Conservation (phyloP, 768 basidiomycete genomes). For the Saitozyma sp. region DNA sequence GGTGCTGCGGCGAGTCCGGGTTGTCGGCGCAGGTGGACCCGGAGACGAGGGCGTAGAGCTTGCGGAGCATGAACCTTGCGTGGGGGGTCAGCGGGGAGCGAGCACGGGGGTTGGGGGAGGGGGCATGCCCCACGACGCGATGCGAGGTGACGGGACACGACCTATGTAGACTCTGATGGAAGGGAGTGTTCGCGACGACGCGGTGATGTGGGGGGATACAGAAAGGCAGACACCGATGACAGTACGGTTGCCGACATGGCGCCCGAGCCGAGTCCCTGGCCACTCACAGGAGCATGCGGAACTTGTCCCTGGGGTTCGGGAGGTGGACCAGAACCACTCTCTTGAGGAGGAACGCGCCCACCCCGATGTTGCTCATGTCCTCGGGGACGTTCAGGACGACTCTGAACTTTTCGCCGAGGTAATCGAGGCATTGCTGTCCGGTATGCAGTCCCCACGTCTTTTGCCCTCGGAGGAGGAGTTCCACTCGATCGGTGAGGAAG, state of each 20-base stretch:
- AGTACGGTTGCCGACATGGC: background rate
- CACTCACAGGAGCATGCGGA: slow-evolving; percentile 85
- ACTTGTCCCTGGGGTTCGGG: slow-evolving; percentile 83
- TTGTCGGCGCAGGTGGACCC: slow-evolving; percentile 89
- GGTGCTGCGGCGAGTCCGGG: slow-evolving; percentile 97
- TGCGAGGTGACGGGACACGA: too few species aligned
- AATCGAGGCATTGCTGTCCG: slow-evolving; percentile 86
- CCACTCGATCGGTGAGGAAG: slow-evolving; percentile 94
- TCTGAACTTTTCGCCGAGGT: slow-evolving; percentile 93
- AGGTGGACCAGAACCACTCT: slow-evolving; percentile 90
- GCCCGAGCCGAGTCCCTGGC: background rate
- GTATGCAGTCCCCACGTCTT: slow-evolving; percentile 87
- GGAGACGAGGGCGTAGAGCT: slow-evolving; percentile 87
- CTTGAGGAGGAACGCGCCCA: slow-evolving; percentile 79
- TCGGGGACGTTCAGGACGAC: slow-evolving; percentile 87
- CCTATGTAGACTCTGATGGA: too few species aligned
- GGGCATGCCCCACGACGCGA: slow-evolving; percentile 3
- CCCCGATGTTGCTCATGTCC: slow-evolving; percentile 79
- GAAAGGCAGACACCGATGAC: too few species aligned
- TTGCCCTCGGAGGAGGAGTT: slow-evolving; percentile 88
- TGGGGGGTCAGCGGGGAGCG: background rate
- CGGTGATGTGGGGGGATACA: too few species aligned
- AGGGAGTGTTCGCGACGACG: too few species aligned
- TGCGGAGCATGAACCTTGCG: slow-evolving; percentile 90
- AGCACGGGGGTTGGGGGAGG: background rate